phyloP scores from a whole-genome alignment of 2,329 filamentous ascomycete species.

The Penicillium aurantiogriseum region DNA sequence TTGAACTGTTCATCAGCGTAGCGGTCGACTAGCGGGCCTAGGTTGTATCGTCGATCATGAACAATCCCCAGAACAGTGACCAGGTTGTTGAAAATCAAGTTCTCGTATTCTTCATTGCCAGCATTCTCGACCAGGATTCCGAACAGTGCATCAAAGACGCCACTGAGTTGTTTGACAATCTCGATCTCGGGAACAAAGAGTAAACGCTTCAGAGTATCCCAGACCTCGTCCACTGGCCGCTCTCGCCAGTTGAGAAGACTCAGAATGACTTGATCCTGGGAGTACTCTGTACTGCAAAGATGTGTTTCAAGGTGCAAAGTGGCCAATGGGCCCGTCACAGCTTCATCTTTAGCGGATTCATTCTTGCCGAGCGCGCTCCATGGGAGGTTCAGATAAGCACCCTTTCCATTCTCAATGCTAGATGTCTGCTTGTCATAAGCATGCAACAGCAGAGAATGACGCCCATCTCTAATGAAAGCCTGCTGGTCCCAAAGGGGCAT shows the following conservation, averaged over 20 bases:
- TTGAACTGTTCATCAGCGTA: conserved; percentile 88
- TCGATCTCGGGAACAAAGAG: conserved; percentile 96
- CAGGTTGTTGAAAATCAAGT: conserved; percentile 84
- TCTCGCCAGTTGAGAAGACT: conserved; percentile 86
- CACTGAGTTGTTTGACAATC: conserved; percentile 86
- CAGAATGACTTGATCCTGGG: conserved; percentile 83
- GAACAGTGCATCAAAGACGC: conserved; percentile 89
- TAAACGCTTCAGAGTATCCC: conserved; percentile 73
- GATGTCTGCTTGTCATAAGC: conserved; percentile 89
- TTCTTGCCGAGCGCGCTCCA: conserved; percentile 71
- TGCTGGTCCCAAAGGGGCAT: conserved; percentile 91
- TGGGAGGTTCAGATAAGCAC: conserved; percentile 80
- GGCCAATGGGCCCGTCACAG: conserved; percentile 74
- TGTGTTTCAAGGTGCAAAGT: conserved; percentile 78
- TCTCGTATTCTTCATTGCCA: conserved; percentile 89
- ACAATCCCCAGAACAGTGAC: conserved; percentile 90
- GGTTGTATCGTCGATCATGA: conserved; percentile 88
- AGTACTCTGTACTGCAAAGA: conserved; percentile 91
- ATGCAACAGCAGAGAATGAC: conserved; percentile 79
- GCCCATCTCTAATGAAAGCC: conserved; percentile 83
- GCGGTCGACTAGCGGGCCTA: conserved; percentile 84
- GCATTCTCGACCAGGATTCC: conserved; percentile 85
- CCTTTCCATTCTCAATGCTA: conserved; percentile 67
- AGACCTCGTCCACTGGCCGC: conserved; percentile 66
- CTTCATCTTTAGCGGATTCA: conserved; percentile 67